Conservation (phyloP, 2,329 filamentous ascomycete species). For the Neoascochyta sp. region DNA sequence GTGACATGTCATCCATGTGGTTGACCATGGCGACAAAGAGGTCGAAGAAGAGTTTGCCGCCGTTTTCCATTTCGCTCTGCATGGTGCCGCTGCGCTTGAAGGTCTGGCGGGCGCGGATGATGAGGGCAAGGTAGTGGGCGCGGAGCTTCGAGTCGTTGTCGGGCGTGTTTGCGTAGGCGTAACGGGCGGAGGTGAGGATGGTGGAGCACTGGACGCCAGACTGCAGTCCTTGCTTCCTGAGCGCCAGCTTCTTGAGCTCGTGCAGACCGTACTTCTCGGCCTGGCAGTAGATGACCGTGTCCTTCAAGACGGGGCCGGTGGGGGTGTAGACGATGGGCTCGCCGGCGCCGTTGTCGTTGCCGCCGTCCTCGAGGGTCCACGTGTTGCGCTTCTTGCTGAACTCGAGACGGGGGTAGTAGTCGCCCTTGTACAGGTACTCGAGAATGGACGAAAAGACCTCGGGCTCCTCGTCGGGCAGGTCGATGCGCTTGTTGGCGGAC, state of each 20-base stretch:
- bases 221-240: constrained; percentile 86
- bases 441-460: constrained; percentile 88
- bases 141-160: constrained; percentile 87
- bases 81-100: constrained; percentile 94
- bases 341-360: constrained; percentile 32
- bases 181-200: constrained; percentile 82
- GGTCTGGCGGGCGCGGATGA: constrained; percentile 80
- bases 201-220: constrained; percentile 79
- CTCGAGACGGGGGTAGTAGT: constrained; percentile 80
- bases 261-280: constrained; percentile 80
- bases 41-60: constrained; percentile 87
- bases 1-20: constrained; percentile 57
- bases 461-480: constrained; percentile 79
- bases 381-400: constrained; percentile 77
- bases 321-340: constrained; percentile 58
- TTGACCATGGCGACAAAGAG: constrained; percentile 91
- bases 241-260: constrained; percentile 76
- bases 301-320: constrained; percentile 69
- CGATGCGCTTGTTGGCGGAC: constrained; percentile 63
- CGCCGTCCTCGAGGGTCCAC: constrained; percentile 73
- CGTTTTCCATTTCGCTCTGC: constrained; percentile 90
- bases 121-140: constrained; percentile 86
- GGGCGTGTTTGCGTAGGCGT: constrained; percentile 83
- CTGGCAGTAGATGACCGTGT: constrained; percentile 86
- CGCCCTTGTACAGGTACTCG: constrained; percentile 90